Evolutionary conservation across 2,329 filamentous ascomycete species (phyloP).

Genomic region (Cladophialophora exuberans): DNA sequence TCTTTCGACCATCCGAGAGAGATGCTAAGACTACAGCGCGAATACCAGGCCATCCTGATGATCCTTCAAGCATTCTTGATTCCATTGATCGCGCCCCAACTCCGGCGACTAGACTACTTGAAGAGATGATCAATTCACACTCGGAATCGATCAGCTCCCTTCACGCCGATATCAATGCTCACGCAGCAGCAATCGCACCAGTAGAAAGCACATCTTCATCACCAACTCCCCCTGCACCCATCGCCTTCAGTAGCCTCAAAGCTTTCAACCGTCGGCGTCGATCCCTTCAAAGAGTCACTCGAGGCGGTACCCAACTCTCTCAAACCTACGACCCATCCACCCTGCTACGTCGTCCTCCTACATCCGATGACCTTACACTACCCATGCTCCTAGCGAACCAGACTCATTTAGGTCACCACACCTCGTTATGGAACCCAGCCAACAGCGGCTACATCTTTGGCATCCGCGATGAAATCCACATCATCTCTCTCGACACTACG

Average conservation of each 20-base stretch:
- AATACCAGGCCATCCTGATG: slow-evolving; percentile 31
- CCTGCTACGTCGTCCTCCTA: slow-evolving; percentile 68
- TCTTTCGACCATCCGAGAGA: slow-evolving; percentile 24
- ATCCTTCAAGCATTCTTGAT: slow-evolving; percentile 32
- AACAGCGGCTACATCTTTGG: slow-evolving; percentile 96
- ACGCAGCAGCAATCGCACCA: slow-evolving; percentile 18
- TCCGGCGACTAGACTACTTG: slow-evolving; percentile 10
- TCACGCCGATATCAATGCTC: slow-evolving; percentile 27
- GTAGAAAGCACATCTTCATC: not conserved
- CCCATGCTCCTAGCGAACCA: slow-evolving; percentile 88
- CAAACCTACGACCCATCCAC: slow-evolving; percentile 29
- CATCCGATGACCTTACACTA: slow-evolving; percentile 79
- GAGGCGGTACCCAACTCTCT: slow-evolving; percentile 20
- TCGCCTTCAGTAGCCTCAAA: slow-evolving; percentile 16
- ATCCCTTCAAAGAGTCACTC: slow-evolving; percentile 7
- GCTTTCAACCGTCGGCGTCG: slow-evolving; percentile 18
- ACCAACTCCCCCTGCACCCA: not conserved
- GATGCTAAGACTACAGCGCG: slow-evolving; percentile 19
- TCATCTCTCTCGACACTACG: slow-evolving; percentile 88
- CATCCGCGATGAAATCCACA: slow-evolving; percentile 83
- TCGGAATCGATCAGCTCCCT: slow-evolving; percentile 22
- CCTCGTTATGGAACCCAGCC: slow-evolving; percentile 88
- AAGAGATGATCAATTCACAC: slow-evolving; percentile 18
- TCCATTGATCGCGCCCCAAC: slow-evolving; percentile 22
- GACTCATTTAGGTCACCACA: slow-evolving; percentile 87